phyloP scores from a whole-genome alignment of 106 monocot species.

The Dendrobium officinale region DNA sequence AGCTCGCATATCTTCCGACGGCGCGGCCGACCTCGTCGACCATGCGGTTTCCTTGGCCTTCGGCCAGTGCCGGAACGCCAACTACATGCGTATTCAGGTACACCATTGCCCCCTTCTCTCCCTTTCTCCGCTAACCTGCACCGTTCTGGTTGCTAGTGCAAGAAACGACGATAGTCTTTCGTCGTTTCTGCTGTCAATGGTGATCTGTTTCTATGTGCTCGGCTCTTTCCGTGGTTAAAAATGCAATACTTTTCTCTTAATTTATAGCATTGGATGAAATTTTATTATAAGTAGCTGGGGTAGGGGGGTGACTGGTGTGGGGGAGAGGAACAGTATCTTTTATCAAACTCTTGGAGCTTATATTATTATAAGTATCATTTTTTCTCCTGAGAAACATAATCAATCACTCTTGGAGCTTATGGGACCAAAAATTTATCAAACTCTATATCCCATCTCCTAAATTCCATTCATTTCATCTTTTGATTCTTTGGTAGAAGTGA shows the following conservation, averaged over 20 bases:
- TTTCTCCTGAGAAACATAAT: neutral
- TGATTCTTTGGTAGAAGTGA: no score
- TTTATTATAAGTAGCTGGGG: no score
- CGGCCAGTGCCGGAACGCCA: constrained; percentile 17
- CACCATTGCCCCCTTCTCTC: neutral
- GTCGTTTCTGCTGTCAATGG: neutral
- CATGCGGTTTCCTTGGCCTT: constrained; percentile 45
- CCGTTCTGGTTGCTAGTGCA: neutral
- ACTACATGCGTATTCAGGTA: constrained; percentile 44
- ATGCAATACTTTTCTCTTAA: neutral
- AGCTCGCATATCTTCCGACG: constrained; percentile 1
- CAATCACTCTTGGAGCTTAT: no score
- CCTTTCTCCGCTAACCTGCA: neutral
- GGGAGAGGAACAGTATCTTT: no score
- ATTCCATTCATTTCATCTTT: no score
- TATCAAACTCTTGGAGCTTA: no score
- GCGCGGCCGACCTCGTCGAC: constrained; percentile 33
- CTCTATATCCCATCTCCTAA: no score
- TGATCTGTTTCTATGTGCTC: neutral
- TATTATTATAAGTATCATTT: neutral
- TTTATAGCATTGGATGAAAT: neutral
- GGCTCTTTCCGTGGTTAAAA: neutral
- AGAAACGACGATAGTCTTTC: neutral
- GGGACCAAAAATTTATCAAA: no score
- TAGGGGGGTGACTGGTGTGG: no score